These are phyloP conservation scores for Flaveria robusta DNA, from an alignment of 129 eudicot species.

Conservation along the genomic window DNA sequence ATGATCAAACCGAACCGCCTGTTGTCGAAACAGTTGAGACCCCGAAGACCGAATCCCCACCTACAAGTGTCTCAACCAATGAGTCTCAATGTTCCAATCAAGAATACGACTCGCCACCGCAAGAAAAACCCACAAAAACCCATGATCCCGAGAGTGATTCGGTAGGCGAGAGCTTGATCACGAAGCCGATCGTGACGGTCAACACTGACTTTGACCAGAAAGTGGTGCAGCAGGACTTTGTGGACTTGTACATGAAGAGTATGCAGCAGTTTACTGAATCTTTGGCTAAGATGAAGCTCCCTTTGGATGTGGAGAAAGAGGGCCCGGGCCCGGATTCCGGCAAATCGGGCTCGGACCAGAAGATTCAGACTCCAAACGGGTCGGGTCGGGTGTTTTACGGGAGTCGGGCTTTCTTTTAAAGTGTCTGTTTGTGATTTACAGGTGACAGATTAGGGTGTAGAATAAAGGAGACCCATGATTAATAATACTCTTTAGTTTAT, in stretches of 20 bases:
- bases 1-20: conserved; percentile 46
- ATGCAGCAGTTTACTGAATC: conserved; percentile 99
- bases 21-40: conserved; percentile 17
- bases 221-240: conserved; percentile 89
- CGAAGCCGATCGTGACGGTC: conserved; percentile 53
- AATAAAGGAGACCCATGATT: conserved; percentile 23
- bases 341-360: conserved; percentile 73
- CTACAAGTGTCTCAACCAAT: conserved; percentile 53
- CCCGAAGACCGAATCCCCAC: conserved; percentile 63
- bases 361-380: conserved; percentile 55
- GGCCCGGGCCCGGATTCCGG: conserved; percentile 65
- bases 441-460: conserved; percentile 34
- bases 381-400: conserved; percentile 96
- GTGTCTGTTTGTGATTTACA: conserved; percentile 7
- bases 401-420: conserved; percentile 95
- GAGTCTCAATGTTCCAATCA: conserved; percentile 50
- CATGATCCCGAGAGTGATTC: conserved; percentile 52
- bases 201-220: conserved; percentile 65
- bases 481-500: conserved; percentile 34
- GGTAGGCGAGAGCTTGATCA: conserved; percentile 17
- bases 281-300: conserved; percentile 96
- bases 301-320: conserved; percentile 70
- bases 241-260: conserved; percentile 98
- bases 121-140: conserved; percentile 38
- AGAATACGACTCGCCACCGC: conserved; percentile 51